phyloP scores from a whole-genome alignment of 345 rosid species.

The Isatis tinctoria region DNA sequence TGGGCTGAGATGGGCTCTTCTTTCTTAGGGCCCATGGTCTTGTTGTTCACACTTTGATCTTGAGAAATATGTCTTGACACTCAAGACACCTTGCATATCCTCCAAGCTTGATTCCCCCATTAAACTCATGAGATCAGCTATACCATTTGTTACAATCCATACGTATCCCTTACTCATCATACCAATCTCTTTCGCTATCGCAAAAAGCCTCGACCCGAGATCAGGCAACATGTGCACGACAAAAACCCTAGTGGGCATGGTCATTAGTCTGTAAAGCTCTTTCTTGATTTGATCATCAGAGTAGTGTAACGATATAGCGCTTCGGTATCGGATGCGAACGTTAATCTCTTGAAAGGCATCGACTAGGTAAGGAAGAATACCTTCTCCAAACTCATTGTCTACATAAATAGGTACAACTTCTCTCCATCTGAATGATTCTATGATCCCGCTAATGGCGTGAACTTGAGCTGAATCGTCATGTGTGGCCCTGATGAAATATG shows the following conservation, averaged over 20 bases:
- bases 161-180: constrained; percentile 57
- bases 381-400: constrained; percentile 46
- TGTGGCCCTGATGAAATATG: constrained; percentile 46
- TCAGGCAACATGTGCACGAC: constrained; percentile 45
- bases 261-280: constrained; percentile 50
- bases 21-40: too few relatives aligned
- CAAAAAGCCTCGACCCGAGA: constrained; percentile 43
- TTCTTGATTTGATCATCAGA: constrained; percentile 37
- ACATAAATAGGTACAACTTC: constrained; percentile 36
- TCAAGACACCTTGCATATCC: constrained; percentile 41
- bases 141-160: constrained; percentile 50
- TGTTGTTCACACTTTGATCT: too few relatives aligned
- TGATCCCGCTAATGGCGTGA: constrained; percentile 36
- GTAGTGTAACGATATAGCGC: constrained; percentile 34
- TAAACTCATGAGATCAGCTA: constrained; percentile 20
- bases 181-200: constrained; percentile 36
- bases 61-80: constrained; percentile 32
- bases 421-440: constrained; percentile 33
- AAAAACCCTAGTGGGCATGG: constrained; percentile 57
- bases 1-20: too few relatives aligned
- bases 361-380: constrained; percentile 41
- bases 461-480: constrained; percentile 50
- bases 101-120: neutral
- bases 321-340: constrained; percentile 28
- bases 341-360: constrained; percentile 43